phyloP scores from a whole-genome alignment of 192 early-diverging fungal genomes.

The Coemansia sp. region DNA sequence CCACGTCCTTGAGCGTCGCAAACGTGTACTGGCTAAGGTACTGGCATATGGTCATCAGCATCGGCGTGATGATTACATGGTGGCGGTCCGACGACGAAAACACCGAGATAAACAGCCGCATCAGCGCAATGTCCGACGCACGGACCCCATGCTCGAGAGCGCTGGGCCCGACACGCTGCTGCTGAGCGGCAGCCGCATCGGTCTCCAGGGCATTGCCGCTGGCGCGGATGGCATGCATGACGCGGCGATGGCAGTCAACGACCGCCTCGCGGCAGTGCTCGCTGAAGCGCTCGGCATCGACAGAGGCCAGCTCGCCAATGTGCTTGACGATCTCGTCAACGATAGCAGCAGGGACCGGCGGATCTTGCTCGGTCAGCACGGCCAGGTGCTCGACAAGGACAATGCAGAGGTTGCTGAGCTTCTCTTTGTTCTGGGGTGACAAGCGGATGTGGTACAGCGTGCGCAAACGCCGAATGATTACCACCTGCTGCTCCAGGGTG shows the following conservation, averaged over 20 bases:
- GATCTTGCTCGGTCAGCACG: conserved; percentile 57
- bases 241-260: conserved; percentile 52
- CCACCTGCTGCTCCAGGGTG: conserved; percentile 62
- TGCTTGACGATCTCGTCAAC: conserved; percentile 59
- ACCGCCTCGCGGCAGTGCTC: conserved; percentile 55
- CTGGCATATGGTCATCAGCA: conserved; percentile 74
- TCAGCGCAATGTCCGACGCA: conserved; percentile 58
- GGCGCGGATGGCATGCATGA: conserved; percentile 24
- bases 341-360: conserved; percentile 49
- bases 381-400: conserved; percentile 70
- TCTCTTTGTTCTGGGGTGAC: conserved; percentile 72
- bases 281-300: conserved; percentile 57
- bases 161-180: not conserved
- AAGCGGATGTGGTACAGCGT: conserved; percentile 81
- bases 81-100: conserved; percentile 93
- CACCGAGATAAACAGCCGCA: conserved; percentile 68
- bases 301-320: conserved; percentile 61
- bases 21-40: conserved; percentile 68
- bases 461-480: conserved; percentile 77
- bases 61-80: conserved; percentile 84
- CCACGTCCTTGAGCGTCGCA: conserved; percentile 56
- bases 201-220: conserved; percentile 12
- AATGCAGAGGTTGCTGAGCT: conserved; percentile 62
- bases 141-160: conserved; percentile 38
- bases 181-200: conserved; percentile 2